Evolutionary conservation across 23 red algal genomes (phyloP).

Genomic region (Gracilaria vermiculophylla): DNA sequence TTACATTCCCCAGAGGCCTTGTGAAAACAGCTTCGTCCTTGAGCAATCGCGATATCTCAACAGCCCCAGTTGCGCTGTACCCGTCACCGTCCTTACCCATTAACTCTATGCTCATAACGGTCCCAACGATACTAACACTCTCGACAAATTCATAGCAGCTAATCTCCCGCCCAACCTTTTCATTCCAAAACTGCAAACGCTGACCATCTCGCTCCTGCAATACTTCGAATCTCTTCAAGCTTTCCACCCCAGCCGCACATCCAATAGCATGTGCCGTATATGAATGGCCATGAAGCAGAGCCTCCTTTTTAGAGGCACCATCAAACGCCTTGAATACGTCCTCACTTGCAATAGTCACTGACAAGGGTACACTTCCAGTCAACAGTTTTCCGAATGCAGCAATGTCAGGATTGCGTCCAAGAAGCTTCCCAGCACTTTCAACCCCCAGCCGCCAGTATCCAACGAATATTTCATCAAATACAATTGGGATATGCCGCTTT

Average conservation of each 20-base stretch:
- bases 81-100: constrained; percentile 22
- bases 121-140: constrained; percentile 63
- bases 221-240: constrained; percentile 54
- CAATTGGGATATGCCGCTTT: constrained; percentile 79
- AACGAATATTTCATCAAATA: constrained; percentile 96
- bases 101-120: constrained; percentile 84
- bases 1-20: constrained; percentile 78
- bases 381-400: constrained; percentile 90
- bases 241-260: constrained; percentile 80
- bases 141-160: constrained; percentile 49
- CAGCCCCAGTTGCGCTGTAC: constrained; percentile 68
- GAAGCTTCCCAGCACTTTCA: constrained; percentile 50
- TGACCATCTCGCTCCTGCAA: neutral
- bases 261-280: constrained; percentile 94
- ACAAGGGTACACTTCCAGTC: constrained; percentile 86
- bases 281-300: constrained; percentile 97
- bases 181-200: constrained; percentile 67
- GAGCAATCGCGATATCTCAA: constrained; percentile 24
- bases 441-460: constrained; percentile 89
- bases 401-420: constrained; percentile 78
- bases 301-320: constrained; percentile 62
- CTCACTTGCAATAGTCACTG: constrained; percentile 77
- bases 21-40: constrained; percentile 49
- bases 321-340: constrained; percentile 86
- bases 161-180: constrained; percentile 54